Percentiles rank a stretch among this genome's conserved stretches.
phyloP scores from a whole-genome alignment of 2,329 filamentous ascomycete genomes.

The Epichloe hybrida region DNA sequence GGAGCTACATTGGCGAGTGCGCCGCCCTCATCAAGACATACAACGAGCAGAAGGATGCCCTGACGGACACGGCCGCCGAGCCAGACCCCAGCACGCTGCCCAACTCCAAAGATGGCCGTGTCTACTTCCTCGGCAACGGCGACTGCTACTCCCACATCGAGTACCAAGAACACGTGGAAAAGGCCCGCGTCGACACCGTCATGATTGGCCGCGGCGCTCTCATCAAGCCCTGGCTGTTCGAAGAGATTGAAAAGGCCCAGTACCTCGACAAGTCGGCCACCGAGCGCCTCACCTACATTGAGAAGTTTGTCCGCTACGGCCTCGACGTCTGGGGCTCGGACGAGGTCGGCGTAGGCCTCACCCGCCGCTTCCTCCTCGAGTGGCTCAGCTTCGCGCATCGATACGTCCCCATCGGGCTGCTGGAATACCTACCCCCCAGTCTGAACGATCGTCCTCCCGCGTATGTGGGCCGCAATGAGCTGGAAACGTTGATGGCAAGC shows the following conservation, averaged over 20 bases:
- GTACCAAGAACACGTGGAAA: constrained; percentile 64
- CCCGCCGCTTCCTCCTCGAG: constrained; percentile 82
- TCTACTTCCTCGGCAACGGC: constrained; percentile 92
- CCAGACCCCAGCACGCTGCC: constrained; percentile 62
- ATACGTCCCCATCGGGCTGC: constrained; percentile 78
- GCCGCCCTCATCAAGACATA: constrained; percentile 71
- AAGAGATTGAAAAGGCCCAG: constrained; percentile 83
- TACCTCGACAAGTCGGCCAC: constrained; percentile 90
- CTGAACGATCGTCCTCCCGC: constrained; percentile 82
- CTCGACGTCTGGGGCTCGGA: constrained; percentile 93
- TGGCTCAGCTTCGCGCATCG: constrained; percentile 89
- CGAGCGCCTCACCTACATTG: constrained; percentile 73
- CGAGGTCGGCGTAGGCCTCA: constrained; percentile 83
- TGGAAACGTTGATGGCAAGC: constrained; percentile 88
- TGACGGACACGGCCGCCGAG: constrained; percentile 66
- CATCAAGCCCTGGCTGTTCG: constrained; percentile 97
- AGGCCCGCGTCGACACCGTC: constrained; percentile 75
- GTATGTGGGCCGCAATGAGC: constrained; percentile 71
- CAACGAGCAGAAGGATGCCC: constrained; percentile 50
- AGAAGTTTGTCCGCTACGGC: constrained; percentile 82
- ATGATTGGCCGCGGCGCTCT: constrained; percentile 96
- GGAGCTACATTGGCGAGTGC: constrained; percentile 86
- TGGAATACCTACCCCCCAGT: constrained; percentile 77
- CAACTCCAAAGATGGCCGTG: constrained; percentile 48
- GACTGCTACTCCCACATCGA: constrained; percentile 91